Conservation (phyloP, 2,329 filamentous ascomycete genomes). For the Trichoderma breve region DNA sequence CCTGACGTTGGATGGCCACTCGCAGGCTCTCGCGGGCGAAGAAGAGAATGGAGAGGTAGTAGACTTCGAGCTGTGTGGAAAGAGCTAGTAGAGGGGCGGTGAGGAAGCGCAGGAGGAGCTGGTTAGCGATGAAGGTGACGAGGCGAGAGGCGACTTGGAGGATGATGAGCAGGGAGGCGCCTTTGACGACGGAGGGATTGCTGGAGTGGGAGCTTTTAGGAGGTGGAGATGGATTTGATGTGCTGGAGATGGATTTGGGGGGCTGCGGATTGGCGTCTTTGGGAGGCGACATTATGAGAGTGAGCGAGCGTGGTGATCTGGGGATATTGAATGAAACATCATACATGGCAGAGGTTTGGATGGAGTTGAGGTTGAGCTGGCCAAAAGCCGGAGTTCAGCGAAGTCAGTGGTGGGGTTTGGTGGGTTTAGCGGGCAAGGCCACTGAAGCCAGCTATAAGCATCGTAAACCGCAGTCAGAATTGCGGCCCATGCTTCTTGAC, state of each 20-base stretch:
- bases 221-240: background rate
- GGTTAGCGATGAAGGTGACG: constrained; percentile 88
- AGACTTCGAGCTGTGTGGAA: constrained; percentile 87
- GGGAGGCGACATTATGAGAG: constrained; percentile 2
- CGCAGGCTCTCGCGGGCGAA: constrained; percentile 90
- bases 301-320: background rate
- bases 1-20: constrained; percentile 82
- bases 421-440: background rate
- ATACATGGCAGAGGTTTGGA: background rate
- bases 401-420: background rate
- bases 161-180: constrained; percentile 80
- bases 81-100: constrained; percentile 83
- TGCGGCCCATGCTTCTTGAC: background rate
- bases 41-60: constrained; percentile 88
- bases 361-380: background rate
- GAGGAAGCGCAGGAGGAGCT: constrained; percentile 81
- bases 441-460: background rate
- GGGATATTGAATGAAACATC: background rate
- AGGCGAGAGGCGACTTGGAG: constrained; percentile 85
- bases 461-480: background rate
- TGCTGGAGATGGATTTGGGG: background rate
- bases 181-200: constrained; percentile 53
- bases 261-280: background rate
- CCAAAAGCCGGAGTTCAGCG: background rate
- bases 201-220: constrained; percentile 17